Conservation (phyloP, 1,284 basidiomycete genomes). For the Pterulicium gracile region DNA sequence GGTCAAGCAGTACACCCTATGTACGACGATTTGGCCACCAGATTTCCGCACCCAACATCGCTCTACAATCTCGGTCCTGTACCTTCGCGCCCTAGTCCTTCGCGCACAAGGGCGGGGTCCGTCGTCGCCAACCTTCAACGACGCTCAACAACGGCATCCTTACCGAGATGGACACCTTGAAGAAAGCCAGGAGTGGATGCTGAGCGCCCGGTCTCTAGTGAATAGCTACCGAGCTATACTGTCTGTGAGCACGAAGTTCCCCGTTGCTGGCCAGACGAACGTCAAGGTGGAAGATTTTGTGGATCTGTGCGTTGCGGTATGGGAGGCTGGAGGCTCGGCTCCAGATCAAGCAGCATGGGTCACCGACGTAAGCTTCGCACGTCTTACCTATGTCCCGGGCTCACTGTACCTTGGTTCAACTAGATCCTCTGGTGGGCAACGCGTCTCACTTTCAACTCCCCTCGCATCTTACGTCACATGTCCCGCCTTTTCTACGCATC, state of each 20-base stretch:
- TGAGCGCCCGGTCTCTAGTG: slow-evolving; percentile 48
- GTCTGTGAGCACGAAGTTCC: slow-evolving; percentile 63
- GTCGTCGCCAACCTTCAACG: neutral
- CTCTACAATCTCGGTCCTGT: slow-evolving; percentile 54
- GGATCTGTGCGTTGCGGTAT: slow-evolving; percentile 72
- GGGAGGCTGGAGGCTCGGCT: slow-evolving; percentile 60
- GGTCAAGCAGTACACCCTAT: slow-evolving; percentile 51
- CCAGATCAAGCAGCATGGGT: slow-evolving; percentile 60
- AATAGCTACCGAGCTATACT: slow-evolving; percentile 61
- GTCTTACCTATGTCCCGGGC: too few relatives aligned
- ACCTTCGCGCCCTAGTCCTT: slow-evolving; percentile 61
- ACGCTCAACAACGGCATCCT: too few relatives aligned
- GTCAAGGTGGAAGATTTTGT: slow-evolving; percentile 74
- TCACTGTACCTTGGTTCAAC: slow-evolving; percentile 7
- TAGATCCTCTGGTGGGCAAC: slow-evolving; percentile 88
- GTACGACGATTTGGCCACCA: slow-evolving; percentile 62
- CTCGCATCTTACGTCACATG: slow-evolving; percentile 75
- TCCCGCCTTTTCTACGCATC: slow-evolving; percentile 57
- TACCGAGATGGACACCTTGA: too few relatives aligned
- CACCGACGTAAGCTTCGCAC: slow-evolving; percentile 45
- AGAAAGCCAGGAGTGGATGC: too few relatives aligned
- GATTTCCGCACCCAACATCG: slow-evolving; percentile 67
- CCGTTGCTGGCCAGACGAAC: slow-evolving; percentile 78
- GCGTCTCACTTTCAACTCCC: slow-evolving; percentile 84
- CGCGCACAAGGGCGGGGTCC: too few relatives aligned